Percentiles rank a stretch among this genome's conserved stretches.
Conservation (phyloP, 192 early-diverging fungal species). For the Dissophora globulifera region DNA sequence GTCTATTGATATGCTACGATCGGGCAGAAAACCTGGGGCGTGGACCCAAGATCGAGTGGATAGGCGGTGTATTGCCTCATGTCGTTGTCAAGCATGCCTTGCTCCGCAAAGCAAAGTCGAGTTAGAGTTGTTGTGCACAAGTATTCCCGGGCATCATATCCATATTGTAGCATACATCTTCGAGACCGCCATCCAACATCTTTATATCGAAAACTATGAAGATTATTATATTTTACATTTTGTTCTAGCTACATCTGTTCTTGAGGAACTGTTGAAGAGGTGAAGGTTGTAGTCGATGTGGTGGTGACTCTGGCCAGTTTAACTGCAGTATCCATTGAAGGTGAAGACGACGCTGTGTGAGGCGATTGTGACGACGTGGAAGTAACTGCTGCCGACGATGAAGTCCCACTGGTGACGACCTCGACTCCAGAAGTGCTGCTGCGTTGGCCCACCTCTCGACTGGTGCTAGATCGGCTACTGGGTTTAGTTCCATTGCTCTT, state of each 20-base stretch:
- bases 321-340: background rate
- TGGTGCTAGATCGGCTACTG: slow-evolving; percentile 18
- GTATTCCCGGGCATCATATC: background rate
- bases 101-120: background rate
- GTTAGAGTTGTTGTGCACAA: background rate
- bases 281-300: slow-evolving; percentile 8
- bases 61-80: slow-evolving; percentile 26
- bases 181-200: too few relatives aligned
- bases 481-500: slow-evolving; percentile 42
- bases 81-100: slow-evolving; percentile 8
- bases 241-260: background rate
- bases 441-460: slow-evolving; percentile 20
- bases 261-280: slow-evolving; percentile 1
- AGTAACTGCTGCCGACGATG: background rate
- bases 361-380: slow-evolving; percentile 1
- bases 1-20: slow-evolving; percentile 45
- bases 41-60: slow-evolving; percentile 34
- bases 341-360: slow-evolving; percentile 3
- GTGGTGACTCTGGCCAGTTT: slow-evolving; percentile 7
- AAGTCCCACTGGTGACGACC: background rate
- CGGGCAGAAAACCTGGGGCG: slow-evolving; percentile 34
- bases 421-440: slow-evolving; percentile 18
- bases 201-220: too few relatives aligned
- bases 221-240: slow-evolving; percentile 9
- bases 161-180: background rate